phyloP scores from a whole-genome alignment of 228 moss, liverwort and hornwort species.

The Sphagnum magellanicum region DNA sequence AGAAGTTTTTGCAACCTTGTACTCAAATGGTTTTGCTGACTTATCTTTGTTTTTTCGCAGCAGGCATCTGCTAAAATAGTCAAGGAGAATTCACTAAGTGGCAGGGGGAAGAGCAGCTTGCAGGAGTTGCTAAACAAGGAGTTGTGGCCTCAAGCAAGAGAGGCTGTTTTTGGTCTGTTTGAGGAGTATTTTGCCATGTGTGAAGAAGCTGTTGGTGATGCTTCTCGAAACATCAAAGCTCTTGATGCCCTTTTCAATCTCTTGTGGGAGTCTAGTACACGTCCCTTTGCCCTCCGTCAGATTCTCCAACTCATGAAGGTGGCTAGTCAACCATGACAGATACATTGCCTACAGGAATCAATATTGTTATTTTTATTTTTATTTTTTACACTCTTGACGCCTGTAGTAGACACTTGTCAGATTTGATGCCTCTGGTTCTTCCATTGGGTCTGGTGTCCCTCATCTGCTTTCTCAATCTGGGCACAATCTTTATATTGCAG shows the following conservation, averaged over 20 bases:
- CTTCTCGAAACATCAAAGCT: slow-evolving; percentile 59
- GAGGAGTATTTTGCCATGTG: slow-evolving; percentile 52
- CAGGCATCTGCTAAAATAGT: slow-evolving; percentile 33
- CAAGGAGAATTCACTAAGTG: slow-evolving; percentile 13
- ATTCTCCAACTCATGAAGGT: slow-evolving; percentile 76
- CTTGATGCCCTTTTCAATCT: slow-evolving; percentile 62
- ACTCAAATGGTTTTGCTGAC: too few relatives aligned
- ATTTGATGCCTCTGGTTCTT: too few relatives aligned
- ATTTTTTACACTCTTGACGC: too few relatives aligned
- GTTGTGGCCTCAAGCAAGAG: slow-evolving; percentile 60
- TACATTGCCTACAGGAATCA: too few relatives aligned
- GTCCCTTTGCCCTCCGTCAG: slow-evolving; percentile 58
- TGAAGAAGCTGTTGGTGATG: slow-evolving; percentile 57
- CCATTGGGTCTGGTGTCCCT: too few relatives aligned
- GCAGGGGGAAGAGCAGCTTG: slow-evolving; percentile 12
- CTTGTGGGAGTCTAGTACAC: slow-evolving; percentile 52
- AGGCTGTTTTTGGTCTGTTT: slow-evolving; percentile 55
- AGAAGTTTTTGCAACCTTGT: too few relatives aligned
- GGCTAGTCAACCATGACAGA: neutral
- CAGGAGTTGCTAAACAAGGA: slow-evolving; percentile 18
- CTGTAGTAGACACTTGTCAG: too few relatives aligned
- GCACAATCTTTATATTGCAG: slow-evolving; percentile 18
- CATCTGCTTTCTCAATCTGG: too few relatives aligned
- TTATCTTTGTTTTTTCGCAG: neutral
- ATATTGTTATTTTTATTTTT: too few relatives aligned